Evolutionary conservation across 1,284 basidiomycete genomes (phyloP), one percentile per base, ranked within the genome.

Genomic region (Vanrija pseudolonga): DNA sequence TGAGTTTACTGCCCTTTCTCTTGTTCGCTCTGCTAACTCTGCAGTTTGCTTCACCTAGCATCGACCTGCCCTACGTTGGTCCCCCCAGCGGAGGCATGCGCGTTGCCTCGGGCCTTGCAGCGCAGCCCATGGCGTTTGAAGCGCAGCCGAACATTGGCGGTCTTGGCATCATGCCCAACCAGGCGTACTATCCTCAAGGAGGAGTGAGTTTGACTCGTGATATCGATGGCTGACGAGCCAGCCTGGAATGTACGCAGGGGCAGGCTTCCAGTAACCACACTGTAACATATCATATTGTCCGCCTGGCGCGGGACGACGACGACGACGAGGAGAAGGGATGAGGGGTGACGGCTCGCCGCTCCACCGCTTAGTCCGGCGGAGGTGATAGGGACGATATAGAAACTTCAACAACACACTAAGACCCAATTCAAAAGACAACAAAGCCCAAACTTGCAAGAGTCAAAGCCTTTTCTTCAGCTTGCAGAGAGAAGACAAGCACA

Each of bases 81-180:
- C 39, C 54, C 26, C 57, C 63, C 32, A 53, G 53, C 19, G 45
- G 50, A 14, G 53, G 46, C 2, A 54, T 72, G 41, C 64, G 71
- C 22, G 51, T 70, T 15, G 59, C 61, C 12, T 55, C 51, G 28
- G 26, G 36, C 36, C 49, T 53, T 9, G 38, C 47, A n/a, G 54
- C 60, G 18, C 61, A 63, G 22, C 62, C 68, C 5, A 59, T 67
- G 20, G 61, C 67, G 3, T 77, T 75, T 51, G 71, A 73, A 38
- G 55, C 63, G 24, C 72, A 73, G 50, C 69, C 73, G 12, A 69
- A 67, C 51, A 53, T 75, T 19, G 75, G 72, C 43, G 75, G 75
- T 14, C 57, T 77, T 23, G 75, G 75, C 5, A 75, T 76, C 55
- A 56, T 65, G 55, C 61, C 52, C 9, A 39, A 48, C 22, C 58